Conservation (phyloP, 371 early-diverging fungal genomes). For the Mucor sp. region DNA sequence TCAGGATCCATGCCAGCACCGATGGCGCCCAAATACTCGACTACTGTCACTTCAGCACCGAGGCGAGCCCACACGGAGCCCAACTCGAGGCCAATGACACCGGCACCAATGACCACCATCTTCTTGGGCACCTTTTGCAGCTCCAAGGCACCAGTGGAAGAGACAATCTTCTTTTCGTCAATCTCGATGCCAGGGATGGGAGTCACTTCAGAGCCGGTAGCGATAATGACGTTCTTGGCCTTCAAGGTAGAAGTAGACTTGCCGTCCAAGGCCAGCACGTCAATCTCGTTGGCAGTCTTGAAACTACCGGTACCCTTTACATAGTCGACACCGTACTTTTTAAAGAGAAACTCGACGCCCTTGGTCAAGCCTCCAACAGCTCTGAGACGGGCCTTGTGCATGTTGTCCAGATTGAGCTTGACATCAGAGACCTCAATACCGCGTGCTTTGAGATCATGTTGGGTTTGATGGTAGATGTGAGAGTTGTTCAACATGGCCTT, state of each 20-base stretch:
- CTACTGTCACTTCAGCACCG: slow-evolving; percentile 94
- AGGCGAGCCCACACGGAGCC: slow-evolving; percentile 98
- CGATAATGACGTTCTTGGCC: slow-evolving; percentile 96
- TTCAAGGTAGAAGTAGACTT: slow-evolving; percentile 58
- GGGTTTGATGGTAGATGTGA: slow-evolving; percentile 92
- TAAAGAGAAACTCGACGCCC: slow-evolving; percentile 95
- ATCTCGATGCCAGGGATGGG: slow-evolving; percentile 92
- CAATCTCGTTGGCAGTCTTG: slow-evolving; percentile 75
- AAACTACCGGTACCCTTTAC: slow-evolving; percentile 92
- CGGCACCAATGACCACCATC: slow-evolving; percentile 98
- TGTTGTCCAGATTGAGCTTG: slow-evolving; percentile 80
- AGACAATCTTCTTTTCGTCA: slow-evolving; percentile 95
- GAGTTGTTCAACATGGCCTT: slow-evolving; percentile 98
- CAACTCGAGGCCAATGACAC: slow-evolving; percentile 98
- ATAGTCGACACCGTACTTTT: slow-evolving; percentile 96
- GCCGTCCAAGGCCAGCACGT: slow-evolving; percentile 84
- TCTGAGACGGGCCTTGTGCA: slow-evolving; percentile 93
- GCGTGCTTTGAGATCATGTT: slow-evolving; percentile 89
- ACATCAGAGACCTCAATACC: slow-evolving; percentile 93
- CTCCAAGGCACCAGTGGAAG: slow-evolving; percentile 96
- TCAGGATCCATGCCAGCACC: slow-evolving; percentile 98
- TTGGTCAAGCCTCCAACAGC: slow-evolving; percentile 88
- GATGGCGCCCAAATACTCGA: slow-evolving; percentile 92
- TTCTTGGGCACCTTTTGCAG: slow-evolving; percentile 93
- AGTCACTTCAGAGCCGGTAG: slow-evolving; percentile 95